These are phyloP conservation scores for Penium margaritaceum DNA, from an alignment of 139 green algal species.

Conservation along the genomic window DNA sequence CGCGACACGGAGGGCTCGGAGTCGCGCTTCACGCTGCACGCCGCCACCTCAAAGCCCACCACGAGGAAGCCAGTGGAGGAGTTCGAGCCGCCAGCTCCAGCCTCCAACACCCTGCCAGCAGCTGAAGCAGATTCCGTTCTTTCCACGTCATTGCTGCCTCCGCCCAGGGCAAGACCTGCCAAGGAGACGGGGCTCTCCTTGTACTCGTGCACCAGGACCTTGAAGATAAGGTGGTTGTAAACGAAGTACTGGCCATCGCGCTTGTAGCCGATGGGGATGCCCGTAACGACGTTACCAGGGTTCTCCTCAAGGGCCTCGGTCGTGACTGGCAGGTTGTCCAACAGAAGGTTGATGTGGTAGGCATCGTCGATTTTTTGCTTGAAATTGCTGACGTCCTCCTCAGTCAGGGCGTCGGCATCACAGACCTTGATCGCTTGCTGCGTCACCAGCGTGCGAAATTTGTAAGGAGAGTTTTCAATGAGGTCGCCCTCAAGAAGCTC, in stretches of 20 bases:
- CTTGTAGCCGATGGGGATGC: slow-evolving; percentile 74
- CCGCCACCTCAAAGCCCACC: slow-evolving; percentile 83
- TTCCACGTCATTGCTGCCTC: too few species aligned
- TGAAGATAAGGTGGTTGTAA: slow-evolving; percentile 76
- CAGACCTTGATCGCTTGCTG: slow-evolving; percentile 30
- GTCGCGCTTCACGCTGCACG: slow-evolving; percentile 53
- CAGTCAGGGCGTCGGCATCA: slow-evolving; percentile 10
- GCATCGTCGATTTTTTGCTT: slow-evolving; percentile 67
- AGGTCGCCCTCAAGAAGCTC: slow-evolving; percentile 79
- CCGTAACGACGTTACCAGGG: slow-evolving; percentile 56
- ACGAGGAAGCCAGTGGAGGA: too few species aligned
- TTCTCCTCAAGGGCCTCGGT: slow-evolving; percentile 62
- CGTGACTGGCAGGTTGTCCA: slow-evolving; percentile 94
- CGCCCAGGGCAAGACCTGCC: too few species aligned
- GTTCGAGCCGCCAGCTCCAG: too few species aligned
- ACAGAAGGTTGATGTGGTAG: slow-evolving; percentile 83
- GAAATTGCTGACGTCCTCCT: slow-evolving; percentile 41
- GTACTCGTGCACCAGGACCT: slow-evolving; percentile 74
- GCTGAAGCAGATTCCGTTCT: too few species aligned
- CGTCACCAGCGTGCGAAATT: slow-evolving; percentile 66
- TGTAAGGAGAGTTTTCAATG: slow-evolving; percentile 85
- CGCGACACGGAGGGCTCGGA: slow-evolving; percentile 1
- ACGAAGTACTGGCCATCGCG: slow-evolving; percentile 68
- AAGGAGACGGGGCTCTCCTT: slow-evolving; percentile 38
- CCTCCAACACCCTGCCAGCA: too few species aligned